Evolutionary conservation across 73 alveolate genomes (phyloP), one percentile per base, ranked within the genome.

Genomic region (Durusdinium trenchii): DNA sequence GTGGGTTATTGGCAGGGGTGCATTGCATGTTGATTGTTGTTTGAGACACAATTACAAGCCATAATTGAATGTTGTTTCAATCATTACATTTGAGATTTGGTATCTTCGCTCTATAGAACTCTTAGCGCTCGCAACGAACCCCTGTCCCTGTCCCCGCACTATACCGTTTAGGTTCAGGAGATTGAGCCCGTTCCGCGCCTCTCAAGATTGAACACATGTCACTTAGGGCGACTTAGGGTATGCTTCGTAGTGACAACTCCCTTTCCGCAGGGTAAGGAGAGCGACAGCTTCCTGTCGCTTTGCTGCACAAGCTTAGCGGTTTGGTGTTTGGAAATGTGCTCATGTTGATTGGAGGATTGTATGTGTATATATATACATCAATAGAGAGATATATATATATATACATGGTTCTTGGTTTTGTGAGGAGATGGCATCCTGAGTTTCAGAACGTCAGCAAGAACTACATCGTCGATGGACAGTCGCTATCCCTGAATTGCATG

Each of bases 381-480:
- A 36, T 26, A 9, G 5, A 1, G 84, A n/a, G 28, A n/a, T 23
- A 0, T 45, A 45, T 57, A 16, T 57, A 23, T 23, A 60, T 32
- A 60, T 60, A 60, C 73, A 1, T 1, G 73, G 32, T 23, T 23
- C 69, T 57, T 57, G 32, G 69, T 57, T 57, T 14, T n/a, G 43
- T 20, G 50, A 91, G 98, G 98, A 91, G 35, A 38, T 75, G 60
- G 47, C 89, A 91, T 54, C 87, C 98, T 3, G 98, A 91, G 76
- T 91, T 91, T 45, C 52, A 67, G 73, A 38, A 52, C 57, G 57
- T 71, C 57, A 91, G 87, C 89, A 61, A 91, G 98, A 91, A 91
- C 76, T 45, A 64, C 61, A 18, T 47, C 26, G n/a, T 61, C 45
- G 57, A 91, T 40, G 98, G 98, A 91, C 98, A 9, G 78, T 32